Conservation (phyloP, 2,329 filamentous ascomycete genomes). For the Knoxdaviesia proteae region DNA sequence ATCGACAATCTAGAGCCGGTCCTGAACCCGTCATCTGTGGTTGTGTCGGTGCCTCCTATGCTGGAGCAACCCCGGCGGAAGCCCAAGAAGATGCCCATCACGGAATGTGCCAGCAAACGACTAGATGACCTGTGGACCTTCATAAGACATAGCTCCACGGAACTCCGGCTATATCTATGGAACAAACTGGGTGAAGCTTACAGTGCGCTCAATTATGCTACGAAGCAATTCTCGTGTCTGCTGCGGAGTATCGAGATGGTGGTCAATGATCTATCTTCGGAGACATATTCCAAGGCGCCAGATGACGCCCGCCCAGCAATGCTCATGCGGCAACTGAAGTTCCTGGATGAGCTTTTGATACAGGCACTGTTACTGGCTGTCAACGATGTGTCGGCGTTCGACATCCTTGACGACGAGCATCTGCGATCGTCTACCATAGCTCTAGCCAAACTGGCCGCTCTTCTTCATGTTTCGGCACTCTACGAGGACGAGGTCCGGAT, state of each 20-base stretch:
- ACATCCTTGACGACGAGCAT: conserved; percentile 67
- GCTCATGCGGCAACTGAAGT: conserved; percentile 57
- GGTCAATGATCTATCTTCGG: conserved; percentile 36
- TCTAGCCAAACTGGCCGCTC: conserved; percentile 47
- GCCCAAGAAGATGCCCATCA: conserved; percentile 17
- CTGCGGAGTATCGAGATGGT: conserved; percentile 74
- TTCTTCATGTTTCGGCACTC: conserved; percentile 61
- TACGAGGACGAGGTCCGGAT: conserved; percentile 74
- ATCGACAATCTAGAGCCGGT: conserved; percentile 90
- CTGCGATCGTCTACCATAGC: conserved; percentile 52
- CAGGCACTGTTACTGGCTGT: conserved; percentile 49
- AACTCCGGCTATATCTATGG: conserved; percentile 75
- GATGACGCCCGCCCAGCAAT: conserved; percentile 45
- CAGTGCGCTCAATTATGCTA: conserved; percentile 58
- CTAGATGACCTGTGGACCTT: conserved; percentile 71
- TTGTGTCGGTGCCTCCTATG: conserved; percentile 6
- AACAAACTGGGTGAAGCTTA: conserved; percentile 80
- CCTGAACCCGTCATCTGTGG: conserved; percentile 48
- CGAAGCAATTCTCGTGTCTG: conserved; percentile 75
- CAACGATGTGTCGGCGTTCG: conserved; percentile 50
- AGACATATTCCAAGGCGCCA: conserved; percentile 40
- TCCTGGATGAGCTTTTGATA: conserved; percentile 55
- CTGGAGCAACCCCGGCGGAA: conserved; percentile 1
- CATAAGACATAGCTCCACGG: conserved; percentile 58
- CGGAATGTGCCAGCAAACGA: conserved; percentile 31